Percentiles rank a stretch among this genome's conserved stretches.
phyloP scores from a whole-genome alignment of 2,329 filamentous ascomycete species.

The Pleurostoma richardsiae region DNA sequence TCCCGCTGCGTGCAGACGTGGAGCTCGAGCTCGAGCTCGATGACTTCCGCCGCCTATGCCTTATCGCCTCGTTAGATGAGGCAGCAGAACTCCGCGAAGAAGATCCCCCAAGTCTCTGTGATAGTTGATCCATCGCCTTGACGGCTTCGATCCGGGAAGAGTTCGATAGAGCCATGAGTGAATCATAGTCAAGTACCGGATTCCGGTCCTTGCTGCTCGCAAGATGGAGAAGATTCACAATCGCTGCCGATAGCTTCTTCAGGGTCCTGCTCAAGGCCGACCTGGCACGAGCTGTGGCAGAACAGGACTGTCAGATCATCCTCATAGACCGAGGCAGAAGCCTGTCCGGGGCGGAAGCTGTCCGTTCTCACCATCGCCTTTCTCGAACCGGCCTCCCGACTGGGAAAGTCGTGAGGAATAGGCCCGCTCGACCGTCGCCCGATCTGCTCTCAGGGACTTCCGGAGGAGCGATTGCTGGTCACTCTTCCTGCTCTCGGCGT shows the following conservation, averaged over 20 bases:
- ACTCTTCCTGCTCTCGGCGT: slow-evolving; percentile 1
- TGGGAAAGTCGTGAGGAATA: slow-evolving; percentile 36
- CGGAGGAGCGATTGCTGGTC: slow-evolving; percentile 22
- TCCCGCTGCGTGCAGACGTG: too few relatives aligned
- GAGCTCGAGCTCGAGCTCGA: neutral
- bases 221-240: slow-evolving; percentile 31
- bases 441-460: slow-evolving; percentile 32
- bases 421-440: slow-evolving; percentile 31
- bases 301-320: too few relatives aligned
- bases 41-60: neutral
- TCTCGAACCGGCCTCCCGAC: slow-evolving; percentile 34
- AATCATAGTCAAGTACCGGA: slow-evolving; percentile 36
- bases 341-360: neutral
- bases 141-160: slow-evolving; percentile 42
- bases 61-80: slow-evolving; percentile 7
- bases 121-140: slow-evolving; percentile 41
- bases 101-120: slow-evolving; percentile 22
- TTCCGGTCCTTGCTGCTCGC: slow-evolving; percentile 22
- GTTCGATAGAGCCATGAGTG: slow-evolving; percentile 40
- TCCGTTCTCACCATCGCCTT: slow-evolving; percentile 39
- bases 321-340: neutral
- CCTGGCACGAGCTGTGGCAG: slow-evolving; percentile 10
- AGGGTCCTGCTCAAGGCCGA: slow-evolving; percentile 34
- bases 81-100: slow-evolving; percentile 13
- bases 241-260: slow-evolving; percentile 34